A percentile compares a stretch with the other conserved stretches of the same genome.
These are phyloP conservation scores for Candida coquimbonensis DNA, from an alignment of 805 yeast genomes.

Conservation along the genomic window DNA sequence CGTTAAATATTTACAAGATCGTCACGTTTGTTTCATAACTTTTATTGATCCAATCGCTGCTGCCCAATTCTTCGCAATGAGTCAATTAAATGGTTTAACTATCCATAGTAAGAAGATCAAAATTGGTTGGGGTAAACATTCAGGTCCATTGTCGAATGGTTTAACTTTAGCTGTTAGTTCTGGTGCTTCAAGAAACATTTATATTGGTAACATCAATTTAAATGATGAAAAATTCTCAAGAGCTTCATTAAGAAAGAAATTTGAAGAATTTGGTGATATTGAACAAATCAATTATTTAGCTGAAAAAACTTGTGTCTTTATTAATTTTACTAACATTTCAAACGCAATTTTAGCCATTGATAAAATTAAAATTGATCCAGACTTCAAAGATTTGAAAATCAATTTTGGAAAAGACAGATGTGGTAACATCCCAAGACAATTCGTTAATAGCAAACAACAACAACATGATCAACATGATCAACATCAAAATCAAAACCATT, in stretches of 20 bases:
- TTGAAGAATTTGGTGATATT: conserved; percentile 82
- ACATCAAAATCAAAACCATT: neutral
- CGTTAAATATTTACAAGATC: conserved; percentile 71
- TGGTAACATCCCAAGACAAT: conserved; percentile 87
- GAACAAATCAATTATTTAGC: conserved; percentile 88
- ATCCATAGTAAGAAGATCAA: conserved; percentile 81
- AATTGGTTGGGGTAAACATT: conserved; percentile 97
- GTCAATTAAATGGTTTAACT: conserved; percentile 81
- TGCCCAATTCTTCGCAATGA: conserved; percentile 93
- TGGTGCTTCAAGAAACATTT: conserved; percentile 92
- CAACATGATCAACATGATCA: conserved; percentile 1
- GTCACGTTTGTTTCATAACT: conserved; percentile 90
- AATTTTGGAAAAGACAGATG: conserved; percentile 94
- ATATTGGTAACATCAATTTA: conserved; percentile 65
- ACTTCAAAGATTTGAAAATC: conserved; percentile 66
- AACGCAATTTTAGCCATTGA: conserved; percentile 73
- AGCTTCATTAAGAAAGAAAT: conserved; percentile 60
- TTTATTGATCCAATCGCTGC: conserved; percentile 97
- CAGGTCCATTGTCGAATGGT: conserved; percentile 86
- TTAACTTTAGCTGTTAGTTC: conserved; percentile 83
- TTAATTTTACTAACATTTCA: conserved; percentile 83
- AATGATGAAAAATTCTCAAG: conserved; percentile 36
- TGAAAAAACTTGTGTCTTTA: conserved; percentile 80
- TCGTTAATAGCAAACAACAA: conserved; percentile 19
- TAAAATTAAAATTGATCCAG: conserved; percentile 75